Evolutionary conservation across 2,329 filamentous ascomycete species (phyloP).

Genomic region (Xylariales sp.): DNA sequence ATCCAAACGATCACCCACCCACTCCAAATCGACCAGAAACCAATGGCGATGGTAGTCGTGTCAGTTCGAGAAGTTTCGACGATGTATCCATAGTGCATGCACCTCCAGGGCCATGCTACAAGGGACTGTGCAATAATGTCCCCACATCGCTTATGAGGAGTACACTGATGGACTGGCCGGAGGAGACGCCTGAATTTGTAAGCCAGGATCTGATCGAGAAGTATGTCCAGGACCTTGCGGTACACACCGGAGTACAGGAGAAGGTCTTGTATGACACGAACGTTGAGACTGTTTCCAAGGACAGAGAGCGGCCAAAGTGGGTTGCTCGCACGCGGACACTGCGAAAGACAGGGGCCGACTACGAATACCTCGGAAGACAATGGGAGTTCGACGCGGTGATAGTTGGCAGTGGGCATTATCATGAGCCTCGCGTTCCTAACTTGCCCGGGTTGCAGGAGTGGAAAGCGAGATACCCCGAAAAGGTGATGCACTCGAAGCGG

Average conservation of each 20-base stretch:
- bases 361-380: conserved; percentile 23
- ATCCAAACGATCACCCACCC: conserved; percentile 22
- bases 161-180: conserved; percentile 47
- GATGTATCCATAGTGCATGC: conserved; percentile 32
- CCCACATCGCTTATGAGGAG: conserved; percentile 51
- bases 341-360: conserved; percentile 14
- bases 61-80: conserved; percentile 15
- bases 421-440: conserved; percentile 56
- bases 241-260: conserved; percentile 42
- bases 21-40: conserved; percentile 10
- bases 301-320: conserved; percentile 39
- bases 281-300: conserved; percentile 49
- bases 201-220: conserved; percentile 50
- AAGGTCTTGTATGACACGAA: conserved; percentile 52
- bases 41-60: conserved; percentile 10
- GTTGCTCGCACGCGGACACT: conserved; percentile 44
- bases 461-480: conserved; percentile 47
- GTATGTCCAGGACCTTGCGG: conserved; percentile 58
- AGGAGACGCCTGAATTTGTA: conserved; percentile 55
- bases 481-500: conserved; percentile 65
- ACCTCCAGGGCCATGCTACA: conserved; percentile 52
- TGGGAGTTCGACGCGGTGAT: conserved; percentile 59
- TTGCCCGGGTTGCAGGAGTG: conserved; percentile 54
- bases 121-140: conserved; percentile 67
- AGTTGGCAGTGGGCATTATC: conserved; percentile 64